Conservation (phyloP, 352 stramenopile species). For the Phytophthora pisi region DNA sequence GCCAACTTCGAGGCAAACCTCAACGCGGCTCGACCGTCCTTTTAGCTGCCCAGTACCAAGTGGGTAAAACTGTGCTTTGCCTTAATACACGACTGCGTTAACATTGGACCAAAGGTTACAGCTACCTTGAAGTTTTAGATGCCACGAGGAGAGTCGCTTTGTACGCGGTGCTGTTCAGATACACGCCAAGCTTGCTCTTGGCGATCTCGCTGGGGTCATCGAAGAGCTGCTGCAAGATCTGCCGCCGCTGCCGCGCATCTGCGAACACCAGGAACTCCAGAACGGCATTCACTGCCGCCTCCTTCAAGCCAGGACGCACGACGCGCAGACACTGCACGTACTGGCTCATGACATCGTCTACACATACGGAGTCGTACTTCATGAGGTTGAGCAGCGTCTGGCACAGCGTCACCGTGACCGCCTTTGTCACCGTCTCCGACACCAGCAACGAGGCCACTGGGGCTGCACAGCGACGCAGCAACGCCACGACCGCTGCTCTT, state of each 20-base stretch:
- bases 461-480: constrained; percentile 51
- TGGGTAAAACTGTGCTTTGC: too few relatives aligned
- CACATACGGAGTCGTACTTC: constrained; percentile 50
- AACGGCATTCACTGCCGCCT: constrained; percentile 65
- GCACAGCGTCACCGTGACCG: constrained; percentile 62
- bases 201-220: constrained; percentile 76
- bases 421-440: constrained; percentile 56
- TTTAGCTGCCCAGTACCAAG: too few relatives aligned
- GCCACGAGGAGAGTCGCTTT: constrained; percentile 47
- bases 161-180: constrained; percentile 76
- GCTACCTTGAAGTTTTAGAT: constrained; percentile 18
- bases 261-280: constrained; percentile 76
- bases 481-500: constrained; percentile 35
- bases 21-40: too few relatives aligned
- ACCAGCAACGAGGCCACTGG: constrained; percentile 49
- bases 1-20: too few relatives aligned
- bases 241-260: constrained; percentile 43
- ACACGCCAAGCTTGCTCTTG: constrained; percentile 74
- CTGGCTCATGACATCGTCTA: constrained; percentile 41
- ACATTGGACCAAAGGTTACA: constrained; percentile 3
- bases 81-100: not conserved
- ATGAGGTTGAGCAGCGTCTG: constrained; percentile 72
- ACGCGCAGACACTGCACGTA: constrained; percentile 59
- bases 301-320: constrained; percentile 57
- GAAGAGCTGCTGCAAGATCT: constrained; percentile 72